These are phyloP conservation scores for Puccinia polysora DNA, from an alignment of 1,284 basidiomycete species.

Conservation along the genomic window DNA sequence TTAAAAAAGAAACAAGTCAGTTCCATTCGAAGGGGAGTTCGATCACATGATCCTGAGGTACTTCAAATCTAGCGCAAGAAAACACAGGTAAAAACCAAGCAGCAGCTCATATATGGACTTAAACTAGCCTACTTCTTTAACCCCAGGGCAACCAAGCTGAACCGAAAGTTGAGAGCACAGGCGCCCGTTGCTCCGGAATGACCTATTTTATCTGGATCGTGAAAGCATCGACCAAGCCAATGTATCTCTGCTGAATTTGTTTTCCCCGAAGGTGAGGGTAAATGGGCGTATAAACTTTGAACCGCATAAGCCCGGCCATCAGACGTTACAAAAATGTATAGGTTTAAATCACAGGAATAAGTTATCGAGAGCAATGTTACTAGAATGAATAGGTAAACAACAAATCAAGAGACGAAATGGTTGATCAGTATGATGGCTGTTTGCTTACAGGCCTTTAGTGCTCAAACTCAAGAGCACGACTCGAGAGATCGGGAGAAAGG, in stretches of 20 bases:
- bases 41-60: background rate
- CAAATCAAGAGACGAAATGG: background rate
- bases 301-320: conserved; percentile 55
- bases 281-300: conserved; percentile 43
- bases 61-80: background rate
- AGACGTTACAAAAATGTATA: conserved; percentile 53
- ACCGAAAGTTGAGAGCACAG: conserved; percentile 51
- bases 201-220: background rate
- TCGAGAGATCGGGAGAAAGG: too few species aligned
- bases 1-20: background rate
- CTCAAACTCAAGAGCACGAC: too few species aligned
- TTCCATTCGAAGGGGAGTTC: background rate
- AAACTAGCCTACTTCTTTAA: conserved; percentile 44
- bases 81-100: background rate
- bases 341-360: conserved; percentile 48
- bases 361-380: background rate
- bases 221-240: conserved; percentile 36
- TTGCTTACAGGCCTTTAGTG: too few species aligned
- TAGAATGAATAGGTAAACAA: background rate
- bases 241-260: background rate
- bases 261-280: background rate
- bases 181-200: conserved; percentile 24
- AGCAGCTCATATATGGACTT: background rate
- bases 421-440: background rate
- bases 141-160: conserved; percentile 52